phyloP scores from a whole-genome alignment of 371 early-diverging fungal species.

The Apophysomyces variabilis region DNA sequence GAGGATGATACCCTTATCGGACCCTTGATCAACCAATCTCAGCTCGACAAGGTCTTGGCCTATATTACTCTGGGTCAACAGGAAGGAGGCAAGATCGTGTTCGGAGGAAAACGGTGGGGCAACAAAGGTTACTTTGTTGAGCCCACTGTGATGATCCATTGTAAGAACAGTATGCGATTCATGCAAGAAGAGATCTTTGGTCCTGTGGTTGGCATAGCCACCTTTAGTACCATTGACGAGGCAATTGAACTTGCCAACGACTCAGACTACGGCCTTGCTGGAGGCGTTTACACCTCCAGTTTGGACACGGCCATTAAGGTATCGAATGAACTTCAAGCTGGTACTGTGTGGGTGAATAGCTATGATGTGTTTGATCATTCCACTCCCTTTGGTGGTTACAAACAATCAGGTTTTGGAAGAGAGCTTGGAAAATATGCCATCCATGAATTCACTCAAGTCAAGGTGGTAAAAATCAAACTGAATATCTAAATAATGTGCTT shows the following conservation, averaged over 20 bases:
- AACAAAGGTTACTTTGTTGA: constrained; percentile 77
- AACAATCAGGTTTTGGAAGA: constrained; percentile 84
- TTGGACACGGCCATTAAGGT: constrained; percentile 67
- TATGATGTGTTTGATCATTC: constrained; percentile 50
- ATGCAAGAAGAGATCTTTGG: constrained; percentile 93
- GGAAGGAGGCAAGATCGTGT: constrained; percentile 62
- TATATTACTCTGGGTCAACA: constrained; percentile 66
- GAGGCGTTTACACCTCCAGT: constrained; percentile 80
- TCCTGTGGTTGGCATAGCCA: constrained; percentile 82
- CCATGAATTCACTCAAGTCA: constrained; percentile 70
- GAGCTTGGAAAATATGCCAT: constrained; percentile 79
- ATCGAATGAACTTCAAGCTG: constrained; percentile 71
- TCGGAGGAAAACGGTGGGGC: constrained; percentile 75
- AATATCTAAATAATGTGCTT: neutral
- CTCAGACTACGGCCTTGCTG: constrained; percentile 86
- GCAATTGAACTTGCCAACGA: constrained; percentile 79
- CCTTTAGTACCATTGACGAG: constrained; percentile 78
- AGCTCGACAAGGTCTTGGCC: constrained; percentile 74
- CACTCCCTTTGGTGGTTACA: constrained; percentile 90
- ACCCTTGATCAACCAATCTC: constrained; percentile 75
- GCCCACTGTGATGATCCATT: constrained; percentile 81
- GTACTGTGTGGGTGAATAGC: constrained; percentile 66
- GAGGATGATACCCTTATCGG: constrained; percentile 67
- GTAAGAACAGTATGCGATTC: constrained; percentile 66
- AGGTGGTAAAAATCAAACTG: constrained; percentile 63